Conservation (phyloP, 176 grass and related monocot species). For the Saccharum spontaneum region DNA sequence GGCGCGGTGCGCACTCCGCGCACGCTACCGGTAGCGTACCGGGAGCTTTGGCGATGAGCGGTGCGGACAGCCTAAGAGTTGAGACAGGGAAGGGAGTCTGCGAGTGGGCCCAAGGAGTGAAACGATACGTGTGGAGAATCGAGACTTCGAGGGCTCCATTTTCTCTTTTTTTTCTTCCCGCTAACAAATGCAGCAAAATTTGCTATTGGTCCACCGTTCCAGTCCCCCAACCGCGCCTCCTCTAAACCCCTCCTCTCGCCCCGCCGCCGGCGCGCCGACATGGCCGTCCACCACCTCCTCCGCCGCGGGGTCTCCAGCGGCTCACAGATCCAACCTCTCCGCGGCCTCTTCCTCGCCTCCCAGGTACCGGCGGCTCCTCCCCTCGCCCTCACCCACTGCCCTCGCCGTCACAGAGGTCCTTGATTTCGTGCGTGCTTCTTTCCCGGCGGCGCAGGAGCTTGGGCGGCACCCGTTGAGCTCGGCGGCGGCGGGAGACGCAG, state of each 20-base stretch:
- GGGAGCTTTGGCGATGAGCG: too few relatives aligned
- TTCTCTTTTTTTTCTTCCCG: too few relatives aligned
- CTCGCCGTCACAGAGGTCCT: background rate
- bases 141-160: too few relatives aligned
- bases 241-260: slow-evolving; percentile 28
- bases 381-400: background rate
- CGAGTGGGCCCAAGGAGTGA: too few relatives aligned
- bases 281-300: slow-evolving; percentile 40
- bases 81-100: too few relatives aligned
- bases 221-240: background rate
- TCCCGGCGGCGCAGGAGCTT: slow-evolving; percentile 28
- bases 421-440: slow-evolving; percentile 4
- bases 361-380: slow-evolving; percentile 20
- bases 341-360: slow-evolving; percentile 20
- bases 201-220: slow-evolving; percentile 5
- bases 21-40: too few relatives aligned
- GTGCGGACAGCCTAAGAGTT: too few relatives aligned
- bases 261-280: slow-evolving; percentile 42
- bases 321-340: slow-evolving; percentile 21
- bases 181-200: background rate
- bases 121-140: too few relatives aligned
- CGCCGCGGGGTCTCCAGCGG: slow-evolving; percentile 21
- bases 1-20: too few relatives aligned
- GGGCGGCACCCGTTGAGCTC: slow-evolving; percentile 32
- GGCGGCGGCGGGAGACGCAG: slow-evolving; percentile 13